A percentile compares a stretch with the other conserved stretches of the same genome.
Evolutionary conservation across 345 rosid species (phyloP).

Genomic region (Pseudoturritis turrita): DNA sequence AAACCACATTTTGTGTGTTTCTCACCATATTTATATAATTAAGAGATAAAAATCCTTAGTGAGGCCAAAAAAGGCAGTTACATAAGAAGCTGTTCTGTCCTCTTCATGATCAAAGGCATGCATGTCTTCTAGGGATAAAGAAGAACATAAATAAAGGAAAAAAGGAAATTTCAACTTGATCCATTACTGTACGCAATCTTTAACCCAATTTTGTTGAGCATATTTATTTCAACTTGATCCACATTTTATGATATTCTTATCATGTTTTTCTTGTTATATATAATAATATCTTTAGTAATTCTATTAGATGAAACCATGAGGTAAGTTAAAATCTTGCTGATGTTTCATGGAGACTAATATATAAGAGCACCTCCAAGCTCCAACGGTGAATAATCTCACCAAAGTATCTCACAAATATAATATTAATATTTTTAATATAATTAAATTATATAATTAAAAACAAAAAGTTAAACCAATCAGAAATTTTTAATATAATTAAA

Average conservation of each 20-base stretch:
- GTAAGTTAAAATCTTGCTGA: neutral
- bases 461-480: too few species aligned
- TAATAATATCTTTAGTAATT: neutral
- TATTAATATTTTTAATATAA: too few species aligned
- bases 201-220: neutral
- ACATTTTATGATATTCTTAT: neutral
- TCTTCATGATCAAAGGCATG: constrained; percentile 26
- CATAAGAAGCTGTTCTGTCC: constrained; percentile 28
- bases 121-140: constrained; percentile 10
- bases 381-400: too few species aligned
- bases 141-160: neutral
- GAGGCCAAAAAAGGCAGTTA: constrained; percentile 26
- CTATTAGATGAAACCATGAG: neutral
- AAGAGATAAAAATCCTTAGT: neutral
- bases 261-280: neutral
- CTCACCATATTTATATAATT: neutral
- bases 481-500: too few species aligned
- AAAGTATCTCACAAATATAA: too few species aligned
- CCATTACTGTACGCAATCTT: constrained; percentile 15
- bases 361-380: too few species aligned
- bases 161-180: constrained; percentile 18
- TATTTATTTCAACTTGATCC: constrained; percentile 6
- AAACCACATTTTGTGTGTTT: neutral
- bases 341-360: neutral
- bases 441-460: too few species aligned